Evolutionary conservation across 805 yeast species (phyloP).

Genomic region (Wickerhamomyces hampshirensis): DNA sequence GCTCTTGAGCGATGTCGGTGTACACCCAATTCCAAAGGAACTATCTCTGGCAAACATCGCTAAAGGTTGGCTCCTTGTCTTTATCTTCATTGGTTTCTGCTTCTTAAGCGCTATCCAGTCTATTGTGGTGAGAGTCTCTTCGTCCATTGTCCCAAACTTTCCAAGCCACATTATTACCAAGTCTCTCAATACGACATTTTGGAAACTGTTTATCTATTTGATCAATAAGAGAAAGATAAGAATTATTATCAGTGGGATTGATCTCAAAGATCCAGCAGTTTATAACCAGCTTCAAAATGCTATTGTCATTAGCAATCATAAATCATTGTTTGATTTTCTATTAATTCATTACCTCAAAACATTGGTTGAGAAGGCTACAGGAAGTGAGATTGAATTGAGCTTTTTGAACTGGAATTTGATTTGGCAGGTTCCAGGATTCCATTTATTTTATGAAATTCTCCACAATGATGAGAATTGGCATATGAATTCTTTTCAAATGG

Average conservation of each 20-base stretch:
- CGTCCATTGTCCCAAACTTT: slow-evolving; percentile 3
- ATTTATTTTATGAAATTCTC: slow-evolving; percentile 41
- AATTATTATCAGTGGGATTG: slow-evolving; percentile 23
- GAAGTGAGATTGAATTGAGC: slow-evolving; percentile 28
- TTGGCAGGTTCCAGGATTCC: slow-evolving; percentile 56
- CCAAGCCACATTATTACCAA: slow-evolving; percentile 1
- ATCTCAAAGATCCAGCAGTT: slow-evolving; percentile 18
- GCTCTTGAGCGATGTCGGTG: slow-evolving; percentile 17
- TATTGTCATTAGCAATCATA: slow-evolving; percentile 50
- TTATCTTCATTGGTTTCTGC: slow-evolving; percentile 8
- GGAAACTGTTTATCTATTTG: slow-evolving; percentile 16
- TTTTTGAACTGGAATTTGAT: slow-evolving; percentile 69
- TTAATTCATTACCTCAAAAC: slow-evolving; percentile 37
- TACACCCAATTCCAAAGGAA: slow-evolving; percentile 18
- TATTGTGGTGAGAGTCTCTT: slow-evolving; percentile 4
- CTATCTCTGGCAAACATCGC: slow-evolving; percentile 12
- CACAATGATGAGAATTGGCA: slow-evolving; percentile 70
- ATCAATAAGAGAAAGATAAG: slow-evolving; percentile 22
- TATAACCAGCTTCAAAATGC: slow-evolving; percentile 29
- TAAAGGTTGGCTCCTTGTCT: slow-evolving; percentile 20
- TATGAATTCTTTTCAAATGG: slow-evolving; percentile 30
- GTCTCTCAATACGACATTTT: slow-evolving; percentile 10
- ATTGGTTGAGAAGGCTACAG: slow-evolving; percentile 22
- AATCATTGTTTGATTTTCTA: slow-evolving; percentile 61
- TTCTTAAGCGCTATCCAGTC: slow-evolving; percentile 7